Base-by-base conservation (phyloP, 1,284 basidiomycete genomes). In the Gomphus sp. region DNA sequence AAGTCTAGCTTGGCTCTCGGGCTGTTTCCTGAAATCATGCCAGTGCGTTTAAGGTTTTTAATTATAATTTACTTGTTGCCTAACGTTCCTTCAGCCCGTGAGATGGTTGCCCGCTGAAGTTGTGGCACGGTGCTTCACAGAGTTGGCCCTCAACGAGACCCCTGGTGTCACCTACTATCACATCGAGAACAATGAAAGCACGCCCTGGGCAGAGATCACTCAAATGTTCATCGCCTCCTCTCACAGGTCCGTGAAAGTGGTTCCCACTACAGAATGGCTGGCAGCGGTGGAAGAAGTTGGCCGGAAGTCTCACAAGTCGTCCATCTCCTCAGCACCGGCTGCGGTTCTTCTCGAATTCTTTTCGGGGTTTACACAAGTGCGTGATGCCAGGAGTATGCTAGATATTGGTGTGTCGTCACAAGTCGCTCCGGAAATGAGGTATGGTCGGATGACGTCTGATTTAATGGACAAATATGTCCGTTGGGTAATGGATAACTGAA, bases 1-100 rank as follows among this genome's bases (percentile, higher is more conserved):
- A 64, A 66, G 44, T 69, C 70, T 0, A 68, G 67, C 12, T 39
- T 67, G 2, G 60, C 64, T 10, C 62, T 71, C 4, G 64, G 65
- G 2, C 66, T 56, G 12, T 59, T 76, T 25, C 51, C 51, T n/a
- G 31, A 36, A 11, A 14, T 9, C 14, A 34, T 52, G 12, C 31
- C 33, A 10, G 51, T 52, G 36, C 3, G 31, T 34, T 52, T 2
- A 3, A 14, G 2, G 8, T 37, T 22, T 34, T 37, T n/a, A 2
- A 7, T 43, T 7, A 16, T n/a, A 4, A 43, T n/a, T 18, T 52
- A 36, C 50, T 3, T 37, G 11, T 52, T 14, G 18, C 4, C 33
- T 10, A 7, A 33, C 4, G 31, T 39, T 22, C 10, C 31, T 39
- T 25, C 51, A 52, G 51, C 34, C 51, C 18, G 51, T 25, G 14